phyloP scores from a whole-genome alignment of 805 yeast genomes.

The Saccharomycopsis selenospora region DNA sequence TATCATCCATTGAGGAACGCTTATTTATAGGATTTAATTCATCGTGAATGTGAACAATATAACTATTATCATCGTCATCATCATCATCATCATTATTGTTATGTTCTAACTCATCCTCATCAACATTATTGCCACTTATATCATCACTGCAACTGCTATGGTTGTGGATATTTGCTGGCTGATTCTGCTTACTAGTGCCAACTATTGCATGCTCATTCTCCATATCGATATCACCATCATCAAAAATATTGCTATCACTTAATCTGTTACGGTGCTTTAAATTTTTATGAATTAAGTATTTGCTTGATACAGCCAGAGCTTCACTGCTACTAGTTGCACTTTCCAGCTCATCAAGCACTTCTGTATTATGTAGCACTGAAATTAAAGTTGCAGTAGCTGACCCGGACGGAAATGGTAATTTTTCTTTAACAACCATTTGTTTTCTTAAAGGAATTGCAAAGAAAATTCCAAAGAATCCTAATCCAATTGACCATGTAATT shows the following conservation, averaged over 20 bases:
- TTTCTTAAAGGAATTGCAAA: slow-evolving; percentile 84
- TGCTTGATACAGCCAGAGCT: slow-evolving; percentile 24
- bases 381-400: slow-evolving; percentile 93
- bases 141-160: not conserved
- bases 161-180: not conserved
- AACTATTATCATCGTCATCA: slow-evolving; percentile 11
- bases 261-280: not conserved
- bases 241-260: not conserved
- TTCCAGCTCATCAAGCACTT: slow-evolving; percentile 36
- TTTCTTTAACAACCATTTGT: slow-evolving; percentile 82
- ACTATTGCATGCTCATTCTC: not conserved
- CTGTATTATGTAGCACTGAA: slow-evolving; percentile 74
- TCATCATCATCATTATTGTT: slow-evolving; percentile 15
- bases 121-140: slow-evolving; percentile 11
- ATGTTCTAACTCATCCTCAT: slow-evolving; percentile 21
- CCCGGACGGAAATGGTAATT: slow-evolving; percentile 90
- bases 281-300: slow-evolving; percentile 13
- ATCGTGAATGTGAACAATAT: too few relatives aligned
- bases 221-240: not conserved
- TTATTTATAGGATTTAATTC: too few relatives aligned
- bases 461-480: slow-evolving; percentile 92
- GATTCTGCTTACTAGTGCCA: not conserved
- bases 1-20: slow-evolving; percentile 1
- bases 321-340: slow-evolving; percentile 24
- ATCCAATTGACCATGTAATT: slow-evolving; percentile 74